Conservation (phyloP, 2,329 filamentous ascomycete genomes). For the Trichoderma sp. region DNA sequence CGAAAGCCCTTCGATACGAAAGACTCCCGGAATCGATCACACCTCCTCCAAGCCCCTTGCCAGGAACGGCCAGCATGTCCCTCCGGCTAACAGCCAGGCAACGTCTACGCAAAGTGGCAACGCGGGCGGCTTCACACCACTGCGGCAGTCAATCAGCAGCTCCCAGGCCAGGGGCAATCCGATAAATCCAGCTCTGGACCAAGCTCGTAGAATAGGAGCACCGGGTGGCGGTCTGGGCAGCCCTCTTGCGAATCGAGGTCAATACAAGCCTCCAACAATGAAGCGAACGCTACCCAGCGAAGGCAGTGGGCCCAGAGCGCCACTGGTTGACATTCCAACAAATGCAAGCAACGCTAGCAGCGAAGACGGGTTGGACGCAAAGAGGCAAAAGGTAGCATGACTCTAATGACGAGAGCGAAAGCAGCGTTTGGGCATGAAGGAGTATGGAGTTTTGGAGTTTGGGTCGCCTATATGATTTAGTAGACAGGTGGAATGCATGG, state of each 20-base stretch:
- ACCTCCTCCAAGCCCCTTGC: constrained; percentile 69
- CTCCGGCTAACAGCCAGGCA: constrained; percentile 37
- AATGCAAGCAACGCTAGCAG: constrained; percentile 35
- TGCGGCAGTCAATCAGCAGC: constrained; percentile 29
- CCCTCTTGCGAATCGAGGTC: constrained; percentile 55
- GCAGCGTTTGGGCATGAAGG: neutral
- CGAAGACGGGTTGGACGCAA: constrained; percentile 42
- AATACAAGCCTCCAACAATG: constrained; percentile 59
- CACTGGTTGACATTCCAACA: constrained; percentile 50
- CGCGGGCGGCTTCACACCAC: constrained; percentile 30
- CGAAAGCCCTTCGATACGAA: constrained; percentile 81
- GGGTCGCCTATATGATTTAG: neutral
- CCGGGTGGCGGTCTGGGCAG: constrained; percentile 50
- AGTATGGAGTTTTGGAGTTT: constrained; percentile 16
- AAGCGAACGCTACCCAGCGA: constrained; percentile 45
- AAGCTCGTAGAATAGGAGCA: constrained; percentile 56
- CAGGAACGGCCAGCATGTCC: constrained; percentile 52
- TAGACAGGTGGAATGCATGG: neutral
- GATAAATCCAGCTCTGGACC: constrained; percentile 53
- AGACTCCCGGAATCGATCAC: constrained; percentile 85
- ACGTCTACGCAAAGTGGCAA: constrained; percentile 25
- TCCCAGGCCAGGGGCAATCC: constrained; percentile 39
- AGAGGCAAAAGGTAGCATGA: constrained; percentile 49
- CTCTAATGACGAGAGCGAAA: neutral
- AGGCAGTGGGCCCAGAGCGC: constrained; percentile 36